Base-by-base conservation (phyloP, 768 basidiomycete genomes). In the Termitomyces sp. region DNA sequence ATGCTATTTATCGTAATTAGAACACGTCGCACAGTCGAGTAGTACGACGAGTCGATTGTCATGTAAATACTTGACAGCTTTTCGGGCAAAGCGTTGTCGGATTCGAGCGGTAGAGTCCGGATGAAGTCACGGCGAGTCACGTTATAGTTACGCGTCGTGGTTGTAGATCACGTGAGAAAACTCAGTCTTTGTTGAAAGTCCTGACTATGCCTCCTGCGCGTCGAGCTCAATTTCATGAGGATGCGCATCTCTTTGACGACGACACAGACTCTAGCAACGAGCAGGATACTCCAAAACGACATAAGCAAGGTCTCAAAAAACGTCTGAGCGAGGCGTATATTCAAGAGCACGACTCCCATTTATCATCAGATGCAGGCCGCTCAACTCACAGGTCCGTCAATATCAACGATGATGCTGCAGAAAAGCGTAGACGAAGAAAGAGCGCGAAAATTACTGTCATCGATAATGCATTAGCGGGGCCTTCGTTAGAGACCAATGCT, bases 391-490 rank as follows among this genome's bases (percentile, higher is more conserved):
- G 78, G 66, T 75, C 78, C 8, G 79, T 78, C 64, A 86, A 78
- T 60, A 79, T 75, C 71, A 95, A 94, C 70, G 92, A 94, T 67
- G 93, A 94, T 72, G 82, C 80, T 3, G 92, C 92, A 0, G 93
- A 95, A 76, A 93, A 92, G 69, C 81, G 92, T 50, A 79, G 86
- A 57, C 75, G 93, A 55, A 75, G 93, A 65, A 91, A 90, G 77
- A 92, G 88, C 66, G 84, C 81, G 24, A 91, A 86, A 70, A 70
- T 84, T 10, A 72, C 72, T 10, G 79, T 79, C 16, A 71, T 80
- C n/a, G 87, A 87, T 30, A 78, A 76, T 53, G 72, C 78, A 6
- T 75, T 85, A 51, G 79, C 80, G 4, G 86, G 85, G 2, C 82
- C 84, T 3, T 86, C 86, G 8, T 84, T 86, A 14, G 79, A 80